Conservation (phyloP, 1,139 yeast species). For the Yamadazyma sp. region DNA sequence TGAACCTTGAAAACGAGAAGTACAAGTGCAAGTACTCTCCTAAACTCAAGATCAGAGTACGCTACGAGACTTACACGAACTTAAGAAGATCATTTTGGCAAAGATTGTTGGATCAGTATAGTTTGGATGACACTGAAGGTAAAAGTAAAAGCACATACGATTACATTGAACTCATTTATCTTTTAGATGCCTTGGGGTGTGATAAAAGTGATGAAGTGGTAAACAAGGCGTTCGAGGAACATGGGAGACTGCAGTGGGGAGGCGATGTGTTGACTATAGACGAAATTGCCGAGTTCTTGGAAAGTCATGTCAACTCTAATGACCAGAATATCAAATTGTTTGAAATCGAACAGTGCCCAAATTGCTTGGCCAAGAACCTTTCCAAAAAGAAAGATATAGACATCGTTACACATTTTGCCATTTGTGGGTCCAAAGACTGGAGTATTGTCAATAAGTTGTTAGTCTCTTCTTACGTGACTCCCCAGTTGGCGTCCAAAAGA, state of each 20-base stretch:
- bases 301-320: slow-evolving; percentile 27
- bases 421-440: slow-evolving; percentile 82
- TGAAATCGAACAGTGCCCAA: slow-evolving; percentile 70
- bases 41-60: slow-evolving; percentile 55
- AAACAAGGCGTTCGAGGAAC: slow-evolving; percentile 41
- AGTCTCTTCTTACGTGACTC: slow-evolving; percentile 72
- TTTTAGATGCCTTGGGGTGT: slow-evolving; percentile 66
- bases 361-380: slow-evolving; percentile 65
- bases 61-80: slow-evolving; percentile 66
- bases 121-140: slow-evolving; percentile 30
- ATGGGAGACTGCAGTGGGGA: slow-evolving; percentile 48
- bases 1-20: slow-evolving; percentile 34
- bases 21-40: slow-evolving; percentile 50
- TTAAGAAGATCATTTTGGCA: slow-evolving; percentile 74
- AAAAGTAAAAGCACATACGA: slow-evolving; percentile 32
- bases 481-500: slow-evolving; percentile 79
- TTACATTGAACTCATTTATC: slow-evolving; percentile 53
- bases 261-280: slow-evolving; percentile 56
- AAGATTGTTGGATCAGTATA: slow-evolving; percentile 55
- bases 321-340: slow-evolving; percentile 43
- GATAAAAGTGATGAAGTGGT: slow-evolving; percentile 50
- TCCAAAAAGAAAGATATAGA: slow-evolving; percentile 60
- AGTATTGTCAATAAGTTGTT: slow-evolving; percentile 64
- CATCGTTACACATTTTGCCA: slow-evolving; percentile 80
- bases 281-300: slow-evolving; percentile 61